Conservation (phyloP, 257 asterid species). For the Solanum rostratum region DNA sequence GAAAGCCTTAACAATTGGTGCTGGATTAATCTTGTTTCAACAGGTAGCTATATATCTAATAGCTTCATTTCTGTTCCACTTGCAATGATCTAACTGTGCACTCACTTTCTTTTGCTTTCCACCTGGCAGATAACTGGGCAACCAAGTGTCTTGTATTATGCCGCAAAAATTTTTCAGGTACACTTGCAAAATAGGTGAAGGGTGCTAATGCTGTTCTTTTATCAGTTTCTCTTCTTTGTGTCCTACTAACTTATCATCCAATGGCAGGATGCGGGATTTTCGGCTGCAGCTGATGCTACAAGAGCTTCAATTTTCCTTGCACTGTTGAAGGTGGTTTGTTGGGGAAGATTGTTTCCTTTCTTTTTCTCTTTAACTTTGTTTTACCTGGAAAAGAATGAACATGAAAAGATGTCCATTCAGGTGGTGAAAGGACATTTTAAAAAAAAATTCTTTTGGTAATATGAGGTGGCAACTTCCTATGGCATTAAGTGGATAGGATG, state of each 20-base stretch:
- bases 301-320: constrained; percentile 82
- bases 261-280: constrained; percentile 83
- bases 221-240: constrained; percentile 1
- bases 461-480: background rate
- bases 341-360: background rate
- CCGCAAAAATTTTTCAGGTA: constrained; percentile 92
- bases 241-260: constrained; percentile 11
- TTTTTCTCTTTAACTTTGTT: background rate
- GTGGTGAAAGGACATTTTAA: too few relatives aligned
- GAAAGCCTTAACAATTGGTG: constrained; percentile 89
- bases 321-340: constrained; percentile 57
- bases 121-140: constrained; percentile 88
- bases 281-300: constrained; percentile 97
- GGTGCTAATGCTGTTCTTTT: background rate
- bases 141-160: constrained; percentile 96
- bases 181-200: background rate
- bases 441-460: background rate
- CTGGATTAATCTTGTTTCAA: constrained; percentile 84
- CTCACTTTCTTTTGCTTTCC: constrained; percentile 14
- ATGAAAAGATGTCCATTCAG: background rate
- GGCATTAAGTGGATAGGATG: background rate
- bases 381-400: background rate
- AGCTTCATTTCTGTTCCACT: background rate
- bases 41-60: constrained; percentile 43
- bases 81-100: background rate